Evolutionary conservation across 169 alveolate genomes (phyloP), one percentile per base, ranked within the genome.

Genomic region (Plasmodium gonderi): DNA sequence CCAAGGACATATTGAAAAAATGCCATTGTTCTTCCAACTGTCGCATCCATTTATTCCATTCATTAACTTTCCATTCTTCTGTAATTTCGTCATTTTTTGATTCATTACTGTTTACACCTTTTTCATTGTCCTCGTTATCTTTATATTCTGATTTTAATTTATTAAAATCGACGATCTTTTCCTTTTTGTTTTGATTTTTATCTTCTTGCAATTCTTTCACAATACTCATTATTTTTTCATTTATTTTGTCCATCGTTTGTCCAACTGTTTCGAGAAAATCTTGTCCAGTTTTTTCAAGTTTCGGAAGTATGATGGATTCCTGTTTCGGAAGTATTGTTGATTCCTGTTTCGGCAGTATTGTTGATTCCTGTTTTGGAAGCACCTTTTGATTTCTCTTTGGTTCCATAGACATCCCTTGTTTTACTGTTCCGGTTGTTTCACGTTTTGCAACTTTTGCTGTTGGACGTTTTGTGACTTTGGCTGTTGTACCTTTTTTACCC

Each of bases 51-150:
- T 60, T 60, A 60, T 60, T 60, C 72, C 72, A 60, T 60, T 60
- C 72, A n/a, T 60, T 60, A 60, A 60, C 72, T 60, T 60, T 60
- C 72, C 72, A 60, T 60, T 60, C 72, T 60, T 60, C 72, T 60
- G 72, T 60, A 23, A 20, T 29, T 60, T 20, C 72, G 33, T 17
- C 11, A 8, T 60, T 60, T 7, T 60, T 20, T 60, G 72, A 60
- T 17, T 60, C 26, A 60, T 60, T n/a, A 60, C 2, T 14, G 26
- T 60, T 60, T 20, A 6, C 72, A 60, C 40, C 72, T 23, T 60
- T 60, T 20, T 60, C 72, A 60, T 26, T n/a, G n/a, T n/a, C n/a
- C n/a, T n/a, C 36, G 72, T 20, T 60, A 8, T 60, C 72, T 60
- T 60, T 60, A 60, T 60, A 29, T 23, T 60, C 26, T 60, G 31